Evolutionary conservation across 495 filamentous ascomycete genomes (phyloP), one percentile per base, ranked within the genome.

Genomic region (Neurospora intermedia): DNA sequence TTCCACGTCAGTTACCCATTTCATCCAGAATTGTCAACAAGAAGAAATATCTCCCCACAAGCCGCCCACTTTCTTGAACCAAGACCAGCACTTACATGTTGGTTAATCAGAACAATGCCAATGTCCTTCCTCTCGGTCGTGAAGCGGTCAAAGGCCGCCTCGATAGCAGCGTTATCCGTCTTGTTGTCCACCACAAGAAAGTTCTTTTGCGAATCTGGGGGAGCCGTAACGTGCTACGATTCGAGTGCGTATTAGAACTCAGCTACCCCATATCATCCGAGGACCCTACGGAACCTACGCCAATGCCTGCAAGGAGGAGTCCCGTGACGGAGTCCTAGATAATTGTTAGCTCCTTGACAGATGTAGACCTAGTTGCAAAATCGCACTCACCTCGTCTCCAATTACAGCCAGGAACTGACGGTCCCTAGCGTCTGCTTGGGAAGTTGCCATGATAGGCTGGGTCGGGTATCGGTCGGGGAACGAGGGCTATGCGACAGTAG

Each of bases 351-450:
- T 6, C 35, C 35, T 38, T 38, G 35, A 38, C 35, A 6, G 6
- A 38, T 38, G 4, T 38, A 4, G 6, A 38, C 35, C 4, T 38
- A 5, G 27, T 43, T 38, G 72, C 27, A 42, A 27, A 40, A 6
- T 39, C 31, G 69, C 31, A 71, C 82, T 82, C 80, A 96, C 96
- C 90, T 98, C 96, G 83, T 99, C 96, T 43, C 94, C 95, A 77
- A 99, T 98, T 40, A 98, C 94, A 69, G 96, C 96, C 70, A 98
- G 88, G 84, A 99, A 97, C 81, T 98, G 91, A 75, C 96, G 89
- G 83, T 98, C 93, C 84, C 97, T 92, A 83, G 90, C 91, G 69
- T 88, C 85, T 59, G 88, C 86, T 23, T 89, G 82, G 39, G 88
- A 84, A 66, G 54, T 38, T 74, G 88, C 80, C 79, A 90, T 88